Base-by-base conservation (phyloP, 2,329 filamentous ascomycete species). In the Dactylellina haptotyla region DNA sequence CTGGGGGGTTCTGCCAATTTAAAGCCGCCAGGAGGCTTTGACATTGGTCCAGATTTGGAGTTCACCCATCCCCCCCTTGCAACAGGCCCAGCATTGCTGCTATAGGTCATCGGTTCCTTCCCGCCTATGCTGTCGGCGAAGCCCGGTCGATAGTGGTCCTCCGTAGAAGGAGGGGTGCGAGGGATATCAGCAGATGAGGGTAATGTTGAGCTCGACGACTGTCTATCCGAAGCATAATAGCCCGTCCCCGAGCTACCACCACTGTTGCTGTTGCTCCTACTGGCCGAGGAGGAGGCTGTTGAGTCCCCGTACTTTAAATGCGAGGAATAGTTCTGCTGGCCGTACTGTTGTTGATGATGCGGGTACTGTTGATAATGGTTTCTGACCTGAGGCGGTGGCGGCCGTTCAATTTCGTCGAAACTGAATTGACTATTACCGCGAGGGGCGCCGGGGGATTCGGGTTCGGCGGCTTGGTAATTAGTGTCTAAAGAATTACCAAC, bases 401-500 rank as follows among this genome's bases (percentile, higher is more conserved):
- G 71, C 43, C 71, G 62, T 66, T 77, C 76, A 62, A 75, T 73
- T 63, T 75, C 76, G 51, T 75, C 77, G 56, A 73, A 77, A 59
- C 69, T 76, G 65, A 75, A 72, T 50, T 69, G 64, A 43, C 20
- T 48, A 50, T 45, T 37, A 74, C 74, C 61, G 62, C 76, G 75
- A 45, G 72, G 75, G 59, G 75, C 73, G 43, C 67, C 59, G 51
- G 73, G 69, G 48, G 66, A 75, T 69, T 73, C 76, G 61, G 76
- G 76, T 73, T 77, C 76, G 59, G 77, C 77, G 43, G 77, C 77
- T 72, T 78, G 75, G 75, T 78, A 78, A 51, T 69, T 76, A 57
- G 77, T 75, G 73, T 78, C 77, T 64, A 78, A 69, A 66, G 77
- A 75, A 76, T 77, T 78, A 72, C 76, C 77, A 75, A 75, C 76